These are phyloP conservation scores for Epichloe elymi DNA, from an alignment of 2,329 filamentous ascomycete genomes.

Conservation along the genomic window DNA sequence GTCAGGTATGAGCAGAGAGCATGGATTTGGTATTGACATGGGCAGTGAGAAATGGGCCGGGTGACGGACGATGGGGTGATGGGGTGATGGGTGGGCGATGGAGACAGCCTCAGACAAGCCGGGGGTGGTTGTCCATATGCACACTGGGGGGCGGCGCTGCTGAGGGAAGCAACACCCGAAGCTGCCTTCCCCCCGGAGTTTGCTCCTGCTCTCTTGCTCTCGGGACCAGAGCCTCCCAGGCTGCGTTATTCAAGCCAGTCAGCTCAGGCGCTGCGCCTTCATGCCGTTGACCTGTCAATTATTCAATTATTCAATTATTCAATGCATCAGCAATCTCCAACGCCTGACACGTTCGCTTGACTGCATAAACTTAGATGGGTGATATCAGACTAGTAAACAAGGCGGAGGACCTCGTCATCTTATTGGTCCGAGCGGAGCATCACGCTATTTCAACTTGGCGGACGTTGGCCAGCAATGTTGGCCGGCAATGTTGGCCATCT, in stretches of 20 bases:
- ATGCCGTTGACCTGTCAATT: not conserved
- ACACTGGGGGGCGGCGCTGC: not conserved
- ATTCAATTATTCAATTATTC: too few species aligned
- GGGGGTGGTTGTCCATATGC: not conserved
- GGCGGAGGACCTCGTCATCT: too few species aligned
- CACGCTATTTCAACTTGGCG: too few species aligned
- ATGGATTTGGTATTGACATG: slow-evolving; percentile 1
- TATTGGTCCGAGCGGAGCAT: too few species aligned
- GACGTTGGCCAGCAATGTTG: too few species aligned
- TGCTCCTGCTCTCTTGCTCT: not conserved
- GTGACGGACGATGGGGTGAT: not conserved
- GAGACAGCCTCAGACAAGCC: not conserved
- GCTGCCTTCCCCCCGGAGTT: not conserved
- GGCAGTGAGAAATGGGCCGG: not conserved
- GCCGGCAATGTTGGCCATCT: too few species aligned
- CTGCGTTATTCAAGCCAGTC: not conserved
- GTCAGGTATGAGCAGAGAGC: not conserved
- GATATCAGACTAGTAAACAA: too few species aligned
- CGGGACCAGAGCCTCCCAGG: not conserved
- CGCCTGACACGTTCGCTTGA: too few species aligned
- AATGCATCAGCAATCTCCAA: too few species aligned
- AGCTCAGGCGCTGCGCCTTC: not conserved
- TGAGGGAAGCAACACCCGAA: not conserved
- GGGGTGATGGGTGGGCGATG: not conserved
- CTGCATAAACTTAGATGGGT: too few species aligned